Evolutionary conservation across 768 basidiomycete species (phyloP), one percentile per base, ranked within the genome.

Genomic region (Boletus tylopilopsis): DNA sequence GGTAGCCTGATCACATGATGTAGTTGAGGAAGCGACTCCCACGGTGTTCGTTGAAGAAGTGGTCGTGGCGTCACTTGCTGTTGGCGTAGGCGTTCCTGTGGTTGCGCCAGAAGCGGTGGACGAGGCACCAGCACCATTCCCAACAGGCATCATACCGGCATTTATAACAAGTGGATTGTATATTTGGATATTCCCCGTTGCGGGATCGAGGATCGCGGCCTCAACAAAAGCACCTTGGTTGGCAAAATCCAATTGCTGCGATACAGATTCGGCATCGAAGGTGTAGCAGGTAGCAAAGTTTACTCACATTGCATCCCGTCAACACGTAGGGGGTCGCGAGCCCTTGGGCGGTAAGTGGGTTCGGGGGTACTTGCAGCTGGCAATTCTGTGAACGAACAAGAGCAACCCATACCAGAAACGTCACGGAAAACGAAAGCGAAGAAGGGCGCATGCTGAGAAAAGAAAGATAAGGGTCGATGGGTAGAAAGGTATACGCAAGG

Each of bases 91-190:
- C 36, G n/a, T 45, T 7, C 25, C 25, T 5, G 40, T 30, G 33
- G 39, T 32, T 6, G 48, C 13, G 5, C 36, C 21, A 0, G 39
- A 29, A 22, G n/a, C 25, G 7, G 38, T 27, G 10, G 51, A 42
- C 10, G 42, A 21, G n/a, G 23, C 5, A 35, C 43, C 23, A 4
- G 37, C 38, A 18, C 18, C 32, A 40, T 52, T 53, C 19, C 46
- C 60, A 18, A 51, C 27, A 22, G 61, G 47, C 7, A 19, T 42
- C 63, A 64, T 64, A n/a, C 63, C 63, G 1, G 58, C 54, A 44
- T 64, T 64, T 46, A 64, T 66, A 18, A 64, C 63, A n/a, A 64
- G 64, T 19, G 63, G 63, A 40, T 4, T 63, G 22, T 64, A 64
- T 12, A 66, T 64, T 24, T 66, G 54, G 21, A 64, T 58, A 18